phyloP scores from a whole-genome alignment of 495 filamentous ascomycete genomes.

The Penicillium pulvis region DNA sequence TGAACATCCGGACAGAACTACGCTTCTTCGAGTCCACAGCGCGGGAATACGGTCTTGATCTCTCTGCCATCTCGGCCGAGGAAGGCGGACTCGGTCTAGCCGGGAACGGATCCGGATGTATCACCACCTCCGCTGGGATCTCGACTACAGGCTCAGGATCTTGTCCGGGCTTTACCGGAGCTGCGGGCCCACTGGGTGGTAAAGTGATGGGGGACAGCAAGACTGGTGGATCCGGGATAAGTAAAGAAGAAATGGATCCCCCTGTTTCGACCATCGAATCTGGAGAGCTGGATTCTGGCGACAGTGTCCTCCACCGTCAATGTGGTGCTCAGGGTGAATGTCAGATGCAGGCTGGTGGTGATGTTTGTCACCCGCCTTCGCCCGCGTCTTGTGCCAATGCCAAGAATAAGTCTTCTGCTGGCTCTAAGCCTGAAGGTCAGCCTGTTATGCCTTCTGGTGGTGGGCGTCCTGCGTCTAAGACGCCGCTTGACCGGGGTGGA shows the following conservation, averaged over 20 bases:
- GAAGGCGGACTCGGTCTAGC: conserved; percentile 18
- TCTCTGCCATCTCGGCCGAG: conserved; percentile 44
- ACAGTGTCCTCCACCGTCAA: conserved; percentile 9
- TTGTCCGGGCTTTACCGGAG: conserved; percentile 25
- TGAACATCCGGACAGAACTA: conserved; percentile 67
- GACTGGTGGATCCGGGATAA: not conserved
- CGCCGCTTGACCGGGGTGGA: conserved; percentile 13
- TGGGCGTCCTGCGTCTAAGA: conserved; percentile 19
- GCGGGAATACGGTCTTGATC: conserved; percentile 58
- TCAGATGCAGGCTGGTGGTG: conserved; percentile 22
- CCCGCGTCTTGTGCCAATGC: not conserved
- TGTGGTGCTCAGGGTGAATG: conserved; percentile 29
- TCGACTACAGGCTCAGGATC: conserved; percentile 22
- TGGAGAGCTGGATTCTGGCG: not conserved
- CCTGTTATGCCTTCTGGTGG: conserved; percentile 5
- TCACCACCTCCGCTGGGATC: conserved; percentile 23
- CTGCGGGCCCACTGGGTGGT: not conserved
- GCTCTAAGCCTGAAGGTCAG: not conserved
- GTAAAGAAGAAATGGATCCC: not conserved
- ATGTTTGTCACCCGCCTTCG: conserved; percentile 12
- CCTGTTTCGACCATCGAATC: not conserved
- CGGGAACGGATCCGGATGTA: conserved; percentile 8
- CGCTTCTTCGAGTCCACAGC: conserved; percentile 68
- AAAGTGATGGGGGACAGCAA: not conserved
- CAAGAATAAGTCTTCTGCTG: not conserved